Evolutionary conservation across 805 yeast genomes (phyloP).

Genomic region (Myxozyma neglecta): DNA sequence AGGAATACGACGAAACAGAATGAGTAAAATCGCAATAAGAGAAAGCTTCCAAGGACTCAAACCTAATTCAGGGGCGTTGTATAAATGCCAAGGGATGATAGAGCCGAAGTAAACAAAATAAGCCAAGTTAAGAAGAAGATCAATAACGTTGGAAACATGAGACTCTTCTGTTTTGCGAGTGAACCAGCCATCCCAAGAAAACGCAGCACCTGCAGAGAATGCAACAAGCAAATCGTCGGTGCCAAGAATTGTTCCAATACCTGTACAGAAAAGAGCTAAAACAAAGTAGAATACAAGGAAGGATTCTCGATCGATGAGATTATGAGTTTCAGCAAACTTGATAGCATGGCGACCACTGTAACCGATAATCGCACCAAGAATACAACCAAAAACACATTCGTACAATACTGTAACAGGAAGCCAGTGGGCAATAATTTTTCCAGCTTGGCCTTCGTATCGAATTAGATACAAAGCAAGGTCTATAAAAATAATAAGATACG

Average conservation of each 20-base stretch:
- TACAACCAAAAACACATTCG: slow-evolving; percentile 77
- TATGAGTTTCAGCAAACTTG: slow-evolving; percentile 66
- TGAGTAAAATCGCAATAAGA: slow-evolving; percentile 68
- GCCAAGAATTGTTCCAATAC: slow-evolving; percentile 83
- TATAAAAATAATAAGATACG: neutral
- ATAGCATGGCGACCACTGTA: slow-evolving; percentile 67
- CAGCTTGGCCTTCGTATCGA: slow-evolving; percentile 61
- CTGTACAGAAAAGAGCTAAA: slow-evolving; percentile 80
- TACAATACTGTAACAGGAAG: slow-evolving; percentile 70
- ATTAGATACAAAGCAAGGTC: slow-evolving; percentile 65
- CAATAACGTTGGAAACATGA: slow-evolving; percentile 88
- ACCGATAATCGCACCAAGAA: slow-evolving; percentile 74
- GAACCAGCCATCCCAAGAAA: slow-evolving; percentile 92
- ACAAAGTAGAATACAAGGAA: slow-evolving; percentile 82
- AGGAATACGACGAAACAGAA: slow-evolving; percentile 78
- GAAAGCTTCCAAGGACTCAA: slow-evolving; percentile 77
- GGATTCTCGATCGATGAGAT: slow-evolving; percentile 82
- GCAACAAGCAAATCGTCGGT: slow-evolving; percentile 86
- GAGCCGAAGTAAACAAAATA: slow-evolving; percentile 90
- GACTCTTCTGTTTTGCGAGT: slow-evolving; percentile 78
- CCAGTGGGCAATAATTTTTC: slow-evolving; percentile 78
- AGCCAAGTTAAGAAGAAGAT: slow-evolving; percentile 75
- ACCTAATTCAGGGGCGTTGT: slow-evolving; percentile 62
- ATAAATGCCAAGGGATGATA: slow-evolving; percentile 82
- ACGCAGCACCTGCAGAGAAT: slow-evolving; percentile 91